Conservation (phyloP, 768 basidiomycete genomes). For the Amanita subjunquillea region DNA sequence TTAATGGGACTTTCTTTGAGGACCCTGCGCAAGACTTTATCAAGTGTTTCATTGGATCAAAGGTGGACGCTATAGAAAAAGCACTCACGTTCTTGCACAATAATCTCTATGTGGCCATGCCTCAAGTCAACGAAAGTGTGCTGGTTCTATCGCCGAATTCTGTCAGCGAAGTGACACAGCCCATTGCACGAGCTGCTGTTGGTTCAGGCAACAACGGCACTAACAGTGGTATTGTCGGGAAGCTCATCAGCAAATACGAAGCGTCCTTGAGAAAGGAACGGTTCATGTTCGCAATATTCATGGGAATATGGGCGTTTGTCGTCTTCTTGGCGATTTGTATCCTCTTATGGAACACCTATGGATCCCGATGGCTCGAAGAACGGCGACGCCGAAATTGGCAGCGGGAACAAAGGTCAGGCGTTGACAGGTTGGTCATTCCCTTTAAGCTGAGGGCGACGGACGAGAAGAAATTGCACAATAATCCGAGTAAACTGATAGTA, state of each 20-base stretch:
- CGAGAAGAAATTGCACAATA: conserved; percentile 17
- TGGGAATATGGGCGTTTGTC: conserved; percentile 76
- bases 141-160: conserved; percentile 67
- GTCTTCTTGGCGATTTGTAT: conserved; percentile 68
- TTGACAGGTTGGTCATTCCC: conserved; percentile 33
- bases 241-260: conserved; percentile 66
- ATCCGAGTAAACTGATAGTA: conserved; percentile 5
- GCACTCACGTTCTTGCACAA: conserved; percentile 88
- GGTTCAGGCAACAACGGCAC: conserved; percentile 39
- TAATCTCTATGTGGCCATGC: conserved; percentile 74
- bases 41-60: conserved; percentile 83
- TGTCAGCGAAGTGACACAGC: conserved; percentile 66
- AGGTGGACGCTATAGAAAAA: conserved; percentile 77
- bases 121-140: conserved; percentile 62
- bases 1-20: conserved; percentile 79
- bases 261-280: conserved; percentile 69
- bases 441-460: conserved; percentile 14
- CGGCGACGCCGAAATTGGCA: conserved; percentile 40
- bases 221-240: conserved; percentile 56
- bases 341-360: conserved; percentile 67
- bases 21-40: conserved; percentile 79
- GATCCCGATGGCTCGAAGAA: conserved; percentile 33
- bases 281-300: conserved; percentile 74
- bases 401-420: conserved; percentile 37
- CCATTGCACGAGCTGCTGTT: conserved; percentile 78